A percentile compares a stretch with the other conserved stretches of the same genome.
phyloP scores from a whole-genome alignment of 352 stramenopile genomes.

The Phytophthora vignae region DNA sequence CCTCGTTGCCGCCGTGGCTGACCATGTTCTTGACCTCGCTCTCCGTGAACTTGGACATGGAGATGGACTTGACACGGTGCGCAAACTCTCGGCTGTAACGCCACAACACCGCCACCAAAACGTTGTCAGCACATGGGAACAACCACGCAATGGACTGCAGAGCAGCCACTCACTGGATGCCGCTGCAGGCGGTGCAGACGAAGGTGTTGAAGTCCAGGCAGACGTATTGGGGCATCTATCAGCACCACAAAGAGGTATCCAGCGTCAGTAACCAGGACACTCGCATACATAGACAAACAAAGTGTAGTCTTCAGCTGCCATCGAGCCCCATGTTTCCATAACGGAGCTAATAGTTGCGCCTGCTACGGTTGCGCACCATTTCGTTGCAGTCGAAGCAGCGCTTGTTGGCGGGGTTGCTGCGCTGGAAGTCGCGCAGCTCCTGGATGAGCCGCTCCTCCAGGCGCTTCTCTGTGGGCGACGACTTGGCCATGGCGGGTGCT shows the following conservation, averaged over 20 bases:
- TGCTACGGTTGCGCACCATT: slow-evolving; percentile 60
- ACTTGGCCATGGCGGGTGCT: slow-evolving; percentile 31
- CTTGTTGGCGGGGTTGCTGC: slow-evolving; percentile 70
- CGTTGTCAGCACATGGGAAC: neutral
- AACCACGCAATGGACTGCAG: neutral
- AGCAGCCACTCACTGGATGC: slow-evolving; percentile 86
- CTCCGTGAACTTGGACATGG: slow-evolving; percentile 94
- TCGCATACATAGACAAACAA: neutral
- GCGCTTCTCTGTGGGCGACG: slow-evolving; percentile 71
- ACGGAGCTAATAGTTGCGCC: neutral
- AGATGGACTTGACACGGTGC: slow-evolving; percentile 94
- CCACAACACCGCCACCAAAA: slow-evolving; percentile 3
- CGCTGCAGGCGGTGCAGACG: slow-evolving; percentile 94
- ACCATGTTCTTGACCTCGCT: slow-evolving; percentile 92
- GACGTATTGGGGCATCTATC: slow-evolving; percentile 92
- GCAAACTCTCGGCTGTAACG: slow-evolving; percentile 88
- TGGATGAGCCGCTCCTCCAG: slow-evolving; percentile 87
- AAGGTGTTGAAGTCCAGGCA: slow-evolving; percentile 95
- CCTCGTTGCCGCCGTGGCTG: slow-evolving; percentile 91
- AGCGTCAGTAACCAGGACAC: slow-evolving; percentile 12
- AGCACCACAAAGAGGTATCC: slow-evolving; percentile 5
- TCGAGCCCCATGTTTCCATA: neutral
- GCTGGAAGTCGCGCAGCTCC: slow-evolving; percentile 89
- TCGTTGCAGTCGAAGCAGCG: slow-evolving; percentile 93
- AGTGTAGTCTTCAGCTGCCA: neutral